These are phyloP conservation scores for Lachnellula willkommii DNA, from an alignment of 2,329 filamentous ascomycete species.

Conservation along the genomic window DNA sequence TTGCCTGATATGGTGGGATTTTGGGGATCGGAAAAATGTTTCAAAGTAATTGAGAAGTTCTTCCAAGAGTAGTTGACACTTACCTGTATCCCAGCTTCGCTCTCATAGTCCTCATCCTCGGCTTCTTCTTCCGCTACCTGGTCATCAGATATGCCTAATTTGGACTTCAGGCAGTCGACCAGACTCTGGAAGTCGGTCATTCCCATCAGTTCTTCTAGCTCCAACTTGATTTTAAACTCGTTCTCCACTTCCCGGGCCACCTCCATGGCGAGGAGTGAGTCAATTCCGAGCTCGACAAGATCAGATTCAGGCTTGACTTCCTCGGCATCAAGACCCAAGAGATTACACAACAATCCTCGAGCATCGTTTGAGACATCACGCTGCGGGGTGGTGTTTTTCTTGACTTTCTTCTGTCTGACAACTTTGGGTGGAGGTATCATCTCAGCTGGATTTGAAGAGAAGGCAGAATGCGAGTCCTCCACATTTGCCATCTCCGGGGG, in stretches of 20 bases:
- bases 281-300: constrained; percentile 42
- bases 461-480: background rate
- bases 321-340: constrained; percentile 33
- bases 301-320: constrained; percentile 35
- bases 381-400: background rate
- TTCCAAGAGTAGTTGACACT: too few species aligned
- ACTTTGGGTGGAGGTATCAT: background rate
- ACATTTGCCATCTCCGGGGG: background rate
- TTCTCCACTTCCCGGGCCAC: constrained; percentile 38
- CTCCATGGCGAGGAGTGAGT: constrained; percentile 47
- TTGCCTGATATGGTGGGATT: too few species aligned
- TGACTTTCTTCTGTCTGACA: background rate
- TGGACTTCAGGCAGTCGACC: constrained; percentile 23
- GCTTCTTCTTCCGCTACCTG: background rate
- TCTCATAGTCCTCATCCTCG: background rate
- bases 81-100: background rate
- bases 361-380: background rate
- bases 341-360: constrained; percentile 10
- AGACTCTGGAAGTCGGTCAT: constrained; percentile 30
- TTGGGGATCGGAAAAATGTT: too few species aligned
- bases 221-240: constrained; percentile 33
- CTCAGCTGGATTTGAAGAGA: background rate
- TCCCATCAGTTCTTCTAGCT: constrained; percentile 27
- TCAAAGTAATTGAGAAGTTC: too few species aligned
- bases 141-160: background rate